A percentile compares a stretch with the other conserved stretches of the same genome.
Evolutionary conservation across 108 stramenopile genomes (phyloP).

Genomic region (Pseudonitzschia multistriata): DNA sequence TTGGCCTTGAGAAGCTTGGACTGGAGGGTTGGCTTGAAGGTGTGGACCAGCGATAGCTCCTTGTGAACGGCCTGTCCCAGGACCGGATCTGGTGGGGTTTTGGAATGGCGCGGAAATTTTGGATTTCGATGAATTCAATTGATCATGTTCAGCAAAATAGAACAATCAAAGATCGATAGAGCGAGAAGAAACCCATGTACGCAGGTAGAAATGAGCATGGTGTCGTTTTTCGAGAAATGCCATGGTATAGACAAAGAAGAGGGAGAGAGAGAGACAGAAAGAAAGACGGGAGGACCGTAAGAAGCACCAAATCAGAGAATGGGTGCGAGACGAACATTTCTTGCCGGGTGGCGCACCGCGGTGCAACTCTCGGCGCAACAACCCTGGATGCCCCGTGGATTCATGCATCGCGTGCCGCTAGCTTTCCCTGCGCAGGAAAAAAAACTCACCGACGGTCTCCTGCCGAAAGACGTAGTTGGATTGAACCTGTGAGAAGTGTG

Average conservation of each 20-base stretch:
- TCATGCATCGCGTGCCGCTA: neutral
- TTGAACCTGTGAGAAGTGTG: slow-evolving; percentile 56
- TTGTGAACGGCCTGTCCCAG: slow-evolving; percentile 57
- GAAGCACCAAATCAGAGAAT: no score
- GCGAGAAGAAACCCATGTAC: no score
- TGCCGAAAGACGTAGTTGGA: slow-evolving; percentile 56
- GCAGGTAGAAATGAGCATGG: no score
- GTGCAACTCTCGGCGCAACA: neutral
- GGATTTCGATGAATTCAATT: neutral
- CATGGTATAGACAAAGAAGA: no score
- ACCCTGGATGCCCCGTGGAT: neutral
- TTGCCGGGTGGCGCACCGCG: no score
- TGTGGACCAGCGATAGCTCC: slow-evolving; percentile 47
- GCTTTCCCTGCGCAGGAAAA: no score
- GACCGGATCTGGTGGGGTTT: slow-evolving; percentile 54
- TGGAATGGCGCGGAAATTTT: neutral
- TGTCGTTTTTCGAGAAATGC: no score
- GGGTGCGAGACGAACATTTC: no score
- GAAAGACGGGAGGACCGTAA: no score
- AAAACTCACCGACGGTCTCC: slow-evolving; percentile 43
- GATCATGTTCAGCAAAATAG: neutral
- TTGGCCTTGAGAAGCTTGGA: slow-evolving; percentile 65
- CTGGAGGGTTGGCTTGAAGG: slow-evolving; percentile 33
- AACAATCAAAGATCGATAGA: no score
- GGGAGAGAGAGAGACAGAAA: no score